phyloP scores from a whole-genome alignment of 176 grass and related monocot species.

The Zea mays region DNA sequence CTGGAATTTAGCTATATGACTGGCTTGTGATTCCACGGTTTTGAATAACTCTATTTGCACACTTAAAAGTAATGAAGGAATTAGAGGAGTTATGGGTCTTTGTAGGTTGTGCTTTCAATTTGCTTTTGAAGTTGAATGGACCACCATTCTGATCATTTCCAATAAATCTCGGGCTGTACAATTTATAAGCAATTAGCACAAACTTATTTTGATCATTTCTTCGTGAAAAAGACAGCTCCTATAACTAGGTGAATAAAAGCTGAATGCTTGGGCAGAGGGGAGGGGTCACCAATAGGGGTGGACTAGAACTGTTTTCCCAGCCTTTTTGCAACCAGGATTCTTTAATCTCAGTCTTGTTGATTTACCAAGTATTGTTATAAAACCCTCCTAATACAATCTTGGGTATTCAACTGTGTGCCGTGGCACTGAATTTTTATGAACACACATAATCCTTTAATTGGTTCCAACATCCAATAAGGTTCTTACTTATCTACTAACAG shows the following conservation, averaged over 20 bases:
- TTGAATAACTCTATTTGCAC: not conserved
- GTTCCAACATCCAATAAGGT: not conserved
- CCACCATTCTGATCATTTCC: not conserved
- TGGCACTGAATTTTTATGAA: not conserved
- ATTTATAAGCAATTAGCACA: not conserved
- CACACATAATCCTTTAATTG: not conserved
- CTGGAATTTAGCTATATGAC: not conserved
- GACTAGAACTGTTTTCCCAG: not conserved
- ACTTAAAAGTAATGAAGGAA: not conserved
- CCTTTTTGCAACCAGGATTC: not conserved
- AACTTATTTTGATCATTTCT: not conserved
- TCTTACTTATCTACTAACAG: not conserved
- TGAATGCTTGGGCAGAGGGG: not conserved
- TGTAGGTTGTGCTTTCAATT: not conserved
- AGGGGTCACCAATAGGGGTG: not conserved
- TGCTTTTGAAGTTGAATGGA: not conserved
- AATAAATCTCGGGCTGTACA: not conserved
- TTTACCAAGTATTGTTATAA: not conserved
- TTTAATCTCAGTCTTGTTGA: not conserved
- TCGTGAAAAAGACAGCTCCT: not conserved
- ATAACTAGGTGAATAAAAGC: not conserved
- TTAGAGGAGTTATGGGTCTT: not conserved
- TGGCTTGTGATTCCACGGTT: not conserved
- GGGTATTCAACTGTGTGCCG: not conserved
- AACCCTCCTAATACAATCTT: not conserved